Evolutionary conservation across 306 rosid species (phyloP).

Genomic region (Trifolium fragiferum): DNA sequence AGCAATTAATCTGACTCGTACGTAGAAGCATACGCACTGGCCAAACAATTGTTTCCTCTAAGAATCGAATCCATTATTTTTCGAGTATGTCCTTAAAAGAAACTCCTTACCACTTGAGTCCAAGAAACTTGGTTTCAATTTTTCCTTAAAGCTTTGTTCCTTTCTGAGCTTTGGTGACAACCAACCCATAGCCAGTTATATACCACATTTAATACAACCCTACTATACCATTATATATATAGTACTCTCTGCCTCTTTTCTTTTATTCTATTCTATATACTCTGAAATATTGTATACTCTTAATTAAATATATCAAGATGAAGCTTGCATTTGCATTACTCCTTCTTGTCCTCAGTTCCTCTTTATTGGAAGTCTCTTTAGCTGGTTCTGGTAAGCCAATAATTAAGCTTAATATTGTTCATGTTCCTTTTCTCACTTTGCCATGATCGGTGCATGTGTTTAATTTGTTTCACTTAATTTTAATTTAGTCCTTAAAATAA

Average conservation of each 20-base stretch:
- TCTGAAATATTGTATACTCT: too few relatives aligned
- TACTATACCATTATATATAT: background rate
- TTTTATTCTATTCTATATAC: background rate
- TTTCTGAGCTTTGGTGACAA: background rate
- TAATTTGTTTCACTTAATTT: background rate
- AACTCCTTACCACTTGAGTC: too few relatives aligned
- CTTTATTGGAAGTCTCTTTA: conserved; percentile 52
- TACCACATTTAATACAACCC: background rate
- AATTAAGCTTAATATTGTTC: background rate
- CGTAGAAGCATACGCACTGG: too few relatives aligned
- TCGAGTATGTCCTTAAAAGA: too few relatives aligned
- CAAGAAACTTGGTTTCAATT: too few relatives aligned
- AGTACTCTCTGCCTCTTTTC: background rate
- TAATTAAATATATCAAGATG: conserved; percentile 41
- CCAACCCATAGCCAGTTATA: conserved; percentile 8
- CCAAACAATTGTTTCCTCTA: too few relatives aligned
- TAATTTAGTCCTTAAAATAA: background rate
- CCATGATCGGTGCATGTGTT: background rate
- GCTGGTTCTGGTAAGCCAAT: conserved; percentile 68
- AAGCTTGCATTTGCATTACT: conserved; percentile 56
- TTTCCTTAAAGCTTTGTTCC: background rate
- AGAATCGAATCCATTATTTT: too few relatives aligned
- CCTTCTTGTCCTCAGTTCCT: conserved; percentile 66
- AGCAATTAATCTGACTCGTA: too few relatives aligned
- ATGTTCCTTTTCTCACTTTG: too few relatives aligned